Evolutionary conservation across 306 rosid genomes (phyloP).

Genomic region (Myrica gale): DNA sequence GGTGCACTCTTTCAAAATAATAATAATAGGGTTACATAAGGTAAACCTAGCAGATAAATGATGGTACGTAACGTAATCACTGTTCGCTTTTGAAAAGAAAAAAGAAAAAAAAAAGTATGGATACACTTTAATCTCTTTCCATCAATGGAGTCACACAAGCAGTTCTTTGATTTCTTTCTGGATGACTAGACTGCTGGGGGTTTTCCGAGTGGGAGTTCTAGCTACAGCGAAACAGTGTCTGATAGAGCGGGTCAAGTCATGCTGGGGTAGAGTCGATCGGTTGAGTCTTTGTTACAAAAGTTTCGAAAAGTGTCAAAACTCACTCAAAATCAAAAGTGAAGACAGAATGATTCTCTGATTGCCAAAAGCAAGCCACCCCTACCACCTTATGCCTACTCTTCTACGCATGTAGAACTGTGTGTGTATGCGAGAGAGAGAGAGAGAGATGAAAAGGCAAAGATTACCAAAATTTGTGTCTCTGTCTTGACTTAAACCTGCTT

Average conservation of each 20-base stretch:
- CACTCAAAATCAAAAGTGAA: slow-evolving; percentile 25
- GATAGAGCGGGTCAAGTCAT: slow-evolving; percentile 3
- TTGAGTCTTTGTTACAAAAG: slow-evolving; percentile 25
- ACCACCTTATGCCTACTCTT: background rate
- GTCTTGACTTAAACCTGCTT: slow-evolving; percentile 34
- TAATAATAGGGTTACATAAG: background rate
- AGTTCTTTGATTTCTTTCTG: slow-evolving; percentile 25
- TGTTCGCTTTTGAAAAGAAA: background rate
- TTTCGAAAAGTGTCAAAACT: slow-evolving; percentile 15
- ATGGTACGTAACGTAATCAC: background rate
- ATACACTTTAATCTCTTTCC: slow-evolving; percentile 12
- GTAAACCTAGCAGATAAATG: background rate
- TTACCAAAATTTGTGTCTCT: slow-evolving; percentile 9
- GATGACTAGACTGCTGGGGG: slow-evolving; percentile 23
- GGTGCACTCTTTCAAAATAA: no score
- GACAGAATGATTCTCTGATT: slow-evolving; percentile 29
- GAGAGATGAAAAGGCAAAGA: slow-evolving; percentile 14
- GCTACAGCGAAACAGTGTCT: background rate
- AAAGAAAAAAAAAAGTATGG: background rate
- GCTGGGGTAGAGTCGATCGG: background rate
- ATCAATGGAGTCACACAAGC: slow-evolving; percentile 9
- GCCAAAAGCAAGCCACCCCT: slow-evolving; percentile 15
- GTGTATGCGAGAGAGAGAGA: no score
- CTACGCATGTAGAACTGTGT: background rate
- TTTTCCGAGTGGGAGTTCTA: background rate